Conservation (phyloP, 805 yeast species). For the Zygosaccharomyces siamensis region DNA sequence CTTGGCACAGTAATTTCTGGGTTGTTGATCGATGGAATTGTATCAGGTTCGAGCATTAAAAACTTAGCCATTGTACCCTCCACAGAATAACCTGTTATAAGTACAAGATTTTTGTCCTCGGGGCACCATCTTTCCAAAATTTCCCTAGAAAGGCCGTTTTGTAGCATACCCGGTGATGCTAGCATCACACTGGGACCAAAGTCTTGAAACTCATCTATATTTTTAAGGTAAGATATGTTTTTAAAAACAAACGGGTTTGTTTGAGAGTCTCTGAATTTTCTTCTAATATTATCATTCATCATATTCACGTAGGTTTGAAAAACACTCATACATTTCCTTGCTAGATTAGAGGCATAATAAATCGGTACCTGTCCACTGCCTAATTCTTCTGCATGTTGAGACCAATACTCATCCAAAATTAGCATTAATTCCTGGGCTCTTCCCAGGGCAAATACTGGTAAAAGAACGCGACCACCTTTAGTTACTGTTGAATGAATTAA, state of each 20-base stretch:
- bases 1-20: constrained; percentile 84
- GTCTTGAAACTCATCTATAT: constrained; percentile 82
- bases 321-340: constrained; percentile 94
- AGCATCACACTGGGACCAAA: constrained; percentile 93
- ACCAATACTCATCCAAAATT: constrained; percentile 94
- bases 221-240: constrained; percentile 72
- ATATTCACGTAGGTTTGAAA: constrained; percentile 93
- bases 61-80: constrained; percentile 98
- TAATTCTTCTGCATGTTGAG: constrained; percentile 72
- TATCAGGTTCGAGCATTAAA: constrained; percentile 79
- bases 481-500: constrained; percentile 76
- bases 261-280: constrained; percentile 67
- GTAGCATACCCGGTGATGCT: constrained; percentile 98
- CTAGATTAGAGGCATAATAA: constrained; percentile 88
- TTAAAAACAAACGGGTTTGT: constrained; percentile 89
- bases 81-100: constrained; percentile 94
- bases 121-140: constrained; percentile 96
- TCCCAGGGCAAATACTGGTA: constrained; percentile 96
- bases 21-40: constrained; percentile 78
- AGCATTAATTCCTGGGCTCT: constrained; percentile 91
- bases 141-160: constrained; percentile 90
- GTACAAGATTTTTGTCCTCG: constrained; percentile 80
- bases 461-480: constrained; percentile 85
- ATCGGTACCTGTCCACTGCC: constrained; percentile 56
- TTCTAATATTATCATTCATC: constrained; percentile 91